phyloP scores from a whole-genome alignment of 768 basidiomycete species.

The Ramaria rubella region DNA sequence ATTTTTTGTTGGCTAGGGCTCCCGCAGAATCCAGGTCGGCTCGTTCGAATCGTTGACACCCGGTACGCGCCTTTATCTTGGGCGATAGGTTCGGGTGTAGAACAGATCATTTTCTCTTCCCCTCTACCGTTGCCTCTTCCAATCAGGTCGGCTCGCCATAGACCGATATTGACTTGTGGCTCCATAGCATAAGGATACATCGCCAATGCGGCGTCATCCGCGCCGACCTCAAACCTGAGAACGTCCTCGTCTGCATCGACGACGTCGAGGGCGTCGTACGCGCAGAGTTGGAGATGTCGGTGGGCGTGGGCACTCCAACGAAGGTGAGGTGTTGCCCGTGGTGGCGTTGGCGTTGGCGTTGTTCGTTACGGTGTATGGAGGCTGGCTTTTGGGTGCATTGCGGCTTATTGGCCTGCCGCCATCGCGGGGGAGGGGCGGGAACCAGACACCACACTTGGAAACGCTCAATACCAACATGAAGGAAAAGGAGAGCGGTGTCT shows the following conservation, averaged over 20 bases:
- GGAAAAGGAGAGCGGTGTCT: constrained; percentile 14
- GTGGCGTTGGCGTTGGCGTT: not conserved
- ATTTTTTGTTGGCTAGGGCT: too few relatives aligned
- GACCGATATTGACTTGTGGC: too few relatives aligned
- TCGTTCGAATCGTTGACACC: too few relatives aligned
- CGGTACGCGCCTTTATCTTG: too few relatives aligned
- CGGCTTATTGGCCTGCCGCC: constrained; percentile 91
- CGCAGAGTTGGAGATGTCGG: constrained; percentile 60
- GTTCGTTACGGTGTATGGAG: not conserved
- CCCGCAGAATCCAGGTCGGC: too few relatives aligned
- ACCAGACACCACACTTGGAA: constrained; percentile 89
- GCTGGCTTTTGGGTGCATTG: not conserved
- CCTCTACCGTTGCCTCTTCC: too few relatives aligned
- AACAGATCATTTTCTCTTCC: too few relatives aligned
- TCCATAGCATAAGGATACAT: too few relatives aligned
- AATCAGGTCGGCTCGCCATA: too few relatives aligned
- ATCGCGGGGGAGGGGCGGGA: constrained; percentile 87
- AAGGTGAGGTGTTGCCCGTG: too few relatives aligned
- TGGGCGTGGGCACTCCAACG: constrained; percentile 34
- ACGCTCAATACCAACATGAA: constrained; percentile 20
- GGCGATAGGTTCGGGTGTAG: too few relatives aligned
- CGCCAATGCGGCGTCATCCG: constrained; percentile 76
- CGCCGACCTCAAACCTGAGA: constrained; percentile 85
- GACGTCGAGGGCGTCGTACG: constrained; percentile 92
- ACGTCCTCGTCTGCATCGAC: constrained; percentile 94